Base-by-base conservation (phyloP, 106 monocot genomes). In the Hemerocallis citrina region DNA sequence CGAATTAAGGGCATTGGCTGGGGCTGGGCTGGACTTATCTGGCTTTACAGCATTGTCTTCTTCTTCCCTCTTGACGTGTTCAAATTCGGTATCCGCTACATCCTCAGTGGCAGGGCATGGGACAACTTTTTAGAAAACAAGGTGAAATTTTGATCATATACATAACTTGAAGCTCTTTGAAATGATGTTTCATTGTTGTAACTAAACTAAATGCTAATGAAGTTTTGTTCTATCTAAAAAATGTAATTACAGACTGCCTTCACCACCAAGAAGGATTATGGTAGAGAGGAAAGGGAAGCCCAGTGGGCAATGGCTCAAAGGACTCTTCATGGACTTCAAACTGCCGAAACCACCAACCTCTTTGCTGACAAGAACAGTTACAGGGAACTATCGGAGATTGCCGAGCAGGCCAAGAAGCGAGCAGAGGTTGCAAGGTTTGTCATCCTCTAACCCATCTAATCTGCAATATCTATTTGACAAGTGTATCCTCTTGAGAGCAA, bases 301-400 rank as follows among this genome's bases (percentile, higher is more conserved):
- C 89, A 81, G 28, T 89, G 89, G 89, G 89, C 89, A 1, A 41
- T 72, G 36, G 89, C 89, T 13, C 89, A 89, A 56, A 85, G 89
- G 45, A 89, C 89, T 0, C 81, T 85, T 4, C 89, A 89, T 47
- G 89, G 89, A 7, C 89, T 89, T 11, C 89, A 81, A 55, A 71
- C 85, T 12, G 68, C 81, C 1, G 76, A 77, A 30, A 15, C 77
- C 28, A 49, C 48, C 34, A 51, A 62, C 30, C 52, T 93, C 40
- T 89, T 93, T 62, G 13, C 61, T 15, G 93, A 93, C 30, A 93
- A 93, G 85, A 82, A 66, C 67, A 87, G 81, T 68, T 93, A 93
- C 77, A 76, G 88, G 31, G 93, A 89, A 55, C 85, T 93, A 14
- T 89, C 93, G 0, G 93, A 93, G 72, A 93, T 93, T 2, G 93